Percentiles rank a stretch among this genome's conserved stretches.
Conservation (phyloP, 2,329 filamentous ascomycete species). For the Cordyceps tenuipes region DNA sequence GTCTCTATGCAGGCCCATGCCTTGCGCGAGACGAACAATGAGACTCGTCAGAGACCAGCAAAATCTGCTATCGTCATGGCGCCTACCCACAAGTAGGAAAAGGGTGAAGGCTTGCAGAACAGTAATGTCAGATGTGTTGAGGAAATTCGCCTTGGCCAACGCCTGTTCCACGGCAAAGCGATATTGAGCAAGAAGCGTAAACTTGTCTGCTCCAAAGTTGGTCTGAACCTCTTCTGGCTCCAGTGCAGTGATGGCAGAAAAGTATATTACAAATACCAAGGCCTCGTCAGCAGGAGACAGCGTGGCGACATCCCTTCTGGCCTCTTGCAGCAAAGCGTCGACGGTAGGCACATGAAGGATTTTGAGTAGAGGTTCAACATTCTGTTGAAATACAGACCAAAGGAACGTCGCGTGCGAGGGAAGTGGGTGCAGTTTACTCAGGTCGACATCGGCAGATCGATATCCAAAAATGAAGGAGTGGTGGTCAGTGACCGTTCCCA, state of each 20-base stretch:
- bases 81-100: constrained; percentile 42
- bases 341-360: constrained; percentile 62
- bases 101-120: constrained; percentile 51
- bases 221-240: constrained; percentile 44
- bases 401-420: constrained; percentile 57
- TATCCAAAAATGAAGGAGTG: constrained; percentile 68
- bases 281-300: constrained; percentile 51
- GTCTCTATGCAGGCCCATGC: constrained; percentile 53
- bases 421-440: constrained; percentile 55
- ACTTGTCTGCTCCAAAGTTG: constrained; percentile 36
- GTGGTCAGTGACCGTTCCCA: constrained; percentile 39
- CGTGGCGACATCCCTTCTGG: constrained; percentile 49
- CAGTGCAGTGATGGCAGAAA: constrained; percentile 48
- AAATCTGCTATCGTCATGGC: constrained; percentile 41
- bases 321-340: constrained; percentile 51
- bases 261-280: constrained; percentile 56
- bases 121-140: constrained; percentile 47
- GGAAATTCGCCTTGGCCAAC: constrained; percentile 48
- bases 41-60: constrained; percentile 54
- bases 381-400: constrained; percentile 65
- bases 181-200: constrained; percentile 37
- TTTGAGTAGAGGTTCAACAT: constrained; percentile 66
- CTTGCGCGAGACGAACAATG: constrained; percentile 49
- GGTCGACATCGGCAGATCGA: constrained; percentile 59
- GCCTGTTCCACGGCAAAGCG: constrained; percentile 49